A percentile compares a stretch with the other conserved stretches of the same genome.
These are phyloP conservation scores for Globisporangium nagaii DNA, from an alignment of 352 stramenopile genomes.

Conservation along the genomic window DNA sequence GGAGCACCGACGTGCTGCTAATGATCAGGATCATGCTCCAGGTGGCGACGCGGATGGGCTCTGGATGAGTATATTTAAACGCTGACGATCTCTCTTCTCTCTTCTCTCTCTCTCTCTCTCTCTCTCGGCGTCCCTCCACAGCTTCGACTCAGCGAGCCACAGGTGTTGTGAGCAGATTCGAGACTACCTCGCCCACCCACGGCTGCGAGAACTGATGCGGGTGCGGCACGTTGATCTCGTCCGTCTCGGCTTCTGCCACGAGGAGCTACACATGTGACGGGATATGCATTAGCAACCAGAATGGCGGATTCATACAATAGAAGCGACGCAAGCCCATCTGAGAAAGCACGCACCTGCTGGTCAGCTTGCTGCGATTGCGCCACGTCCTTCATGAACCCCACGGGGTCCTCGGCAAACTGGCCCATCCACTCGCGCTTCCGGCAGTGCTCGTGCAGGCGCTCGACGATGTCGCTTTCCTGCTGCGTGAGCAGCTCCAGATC, in stretches of 20 bases:
- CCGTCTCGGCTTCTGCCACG: constrained; percentile 44
- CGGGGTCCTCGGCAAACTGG: constrained; percentile 61
- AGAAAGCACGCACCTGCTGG: constrained; percentile 30
- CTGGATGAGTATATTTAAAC: no score
- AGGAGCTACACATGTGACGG: constrained; percentile 41
- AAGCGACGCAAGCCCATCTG: background rate
- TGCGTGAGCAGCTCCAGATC: constrained; percentile 50
- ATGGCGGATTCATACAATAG: background rate
- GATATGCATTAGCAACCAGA: no score
- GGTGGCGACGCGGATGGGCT: no score
- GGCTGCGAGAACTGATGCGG: constrained; percentile 63
- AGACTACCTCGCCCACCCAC: constrained; percentile 58
- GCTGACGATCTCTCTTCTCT: no score
- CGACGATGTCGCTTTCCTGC: constrained; percentile 48
- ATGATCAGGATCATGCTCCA: no score
- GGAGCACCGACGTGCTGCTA: no score
- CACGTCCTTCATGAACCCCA: constrained; percentile 56
- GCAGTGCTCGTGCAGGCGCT: constrained; percentile 39
- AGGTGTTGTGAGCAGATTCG: constrained; percentile 23
- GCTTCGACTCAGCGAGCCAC: constrained; percentile 9
- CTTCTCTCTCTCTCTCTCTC: no score
- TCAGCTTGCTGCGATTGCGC: constrained; percentile 54
- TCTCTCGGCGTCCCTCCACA: no score
- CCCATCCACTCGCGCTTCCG: constrained; percentile 65
- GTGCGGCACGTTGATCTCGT: constrained; percentile 54